Base-by-base conservation (phyloP, 2,329 filamentous ascomycete species). In the Fusarium decemcellulare region DNA sequence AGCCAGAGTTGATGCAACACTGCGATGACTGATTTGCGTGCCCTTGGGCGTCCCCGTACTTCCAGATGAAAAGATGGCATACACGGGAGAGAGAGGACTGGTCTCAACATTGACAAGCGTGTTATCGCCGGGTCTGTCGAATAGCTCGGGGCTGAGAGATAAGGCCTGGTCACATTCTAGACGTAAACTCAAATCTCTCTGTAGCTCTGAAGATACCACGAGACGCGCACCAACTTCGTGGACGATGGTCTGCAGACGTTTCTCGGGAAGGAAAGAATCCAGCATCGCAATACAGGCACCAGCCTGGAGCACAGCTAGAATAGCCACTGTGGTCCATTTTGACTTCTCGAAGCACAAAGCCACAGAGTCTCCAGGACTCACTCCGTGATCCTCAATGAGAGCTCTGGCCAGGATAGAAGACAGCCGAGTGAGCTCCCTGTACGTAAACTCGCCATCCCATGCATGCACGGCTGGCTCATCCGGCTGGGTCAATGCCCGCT, bases 31-130 rank as follows among this genome's bases (percentile, higher is more conserved):
- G 11, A 77, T 63, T 8, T 85, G 78, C 9, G 85, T 82, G n/a
- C 85, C 86, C 73, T 89, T 89, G 0, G 87, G 87, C 14, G 77
- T 78, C 6, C 87, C 87, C 0, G 87, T 88, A 29, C 82, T 87
- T n/a, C 87, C 87, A 3, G 86, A 88, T 6, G 87, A 88, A 73
- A 88, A 88, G 65, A 87, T 83, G 64, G 85, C 82, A 44, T 78
- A 77, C 1, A 44, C 29, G 0, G 42, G 14, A 3, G 48, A 59
- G 0, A 39, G 34, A 6, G 57, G 11, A 12, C n/a, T n/a, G 10
- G 23, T 30, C 12, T 14, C 15, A 4, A 29, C 16, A 2, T 23
- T 36, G 6, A 34, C 39, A 30, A 6, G 42, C 36, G 8, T 11
- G 9, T 18, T n/a, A 4, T 16, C 11, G 1, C n/a, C 48, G 0